These are phyloP conservation scores for Penicillium sp. DNA, from an alignment of 2,329 filamentous ascomycete species.

Conservation along the genomic window DNA sequence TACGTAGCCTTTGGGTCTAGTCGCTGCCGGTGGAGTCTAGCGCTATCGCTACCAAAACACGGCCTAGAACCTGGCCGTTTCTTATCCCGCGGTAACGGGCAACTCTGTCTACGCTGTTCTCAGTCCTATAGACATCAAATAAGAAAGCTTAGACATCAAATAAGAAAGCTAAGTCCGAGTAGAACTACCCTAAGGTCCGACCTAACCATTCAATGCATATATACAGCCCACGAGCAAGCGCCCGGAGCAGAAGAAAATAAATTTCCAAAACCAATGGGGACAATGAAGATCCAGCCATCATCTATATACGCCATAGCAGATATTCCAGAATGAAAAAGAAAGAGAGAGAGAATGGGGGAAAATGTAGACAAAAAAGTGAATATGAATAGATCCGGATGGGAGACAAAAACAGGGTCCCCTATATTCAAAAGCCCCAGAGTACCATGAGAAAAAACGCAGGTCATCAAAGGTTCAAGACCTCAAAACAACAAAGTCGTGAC, in stretches of 20 bases:
- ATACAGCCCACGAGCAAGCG: conserved; percentile 3
- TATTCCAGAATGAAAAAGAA: conserved; percentile 2
- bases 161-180: not conserved
- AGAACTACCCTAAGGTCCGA: not conserved
- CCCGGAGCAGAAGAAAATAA: not conserved
- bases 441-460: conserved; percentile 8
- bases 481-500: conserved; percentile 18
- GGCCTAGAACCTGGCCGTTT: not conserved
- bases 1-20: conserved; percentile 1
- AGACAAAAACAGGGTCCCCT: not conserved
- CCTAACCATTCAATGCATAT: conserved; percentile 5
- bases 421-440: not conserved
- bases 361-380: conserved; percentile 1
- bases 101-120: not conserved
- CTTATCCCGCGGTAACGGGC: not conserved
- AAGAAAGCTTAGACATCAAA: not conserved
- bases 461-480: conserved; percentile 20
- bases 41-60: not conserved
- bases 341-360: conserved; percentile 1
- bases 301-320: conserved; percentile 17
- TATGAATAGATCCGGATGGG: not conserved
- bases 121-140: no score
- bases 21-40: conserved; percentile 4
- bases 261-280: conserved; percentile 2
- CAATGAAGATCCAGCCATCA: conserved; percentile 6